A percentile compares a stretch with the other conserved stretches of the same genome.
phyloP scores from a whole-genome alignment of 202 grass and related monocot species.

The Setaria viridis region DNA sequence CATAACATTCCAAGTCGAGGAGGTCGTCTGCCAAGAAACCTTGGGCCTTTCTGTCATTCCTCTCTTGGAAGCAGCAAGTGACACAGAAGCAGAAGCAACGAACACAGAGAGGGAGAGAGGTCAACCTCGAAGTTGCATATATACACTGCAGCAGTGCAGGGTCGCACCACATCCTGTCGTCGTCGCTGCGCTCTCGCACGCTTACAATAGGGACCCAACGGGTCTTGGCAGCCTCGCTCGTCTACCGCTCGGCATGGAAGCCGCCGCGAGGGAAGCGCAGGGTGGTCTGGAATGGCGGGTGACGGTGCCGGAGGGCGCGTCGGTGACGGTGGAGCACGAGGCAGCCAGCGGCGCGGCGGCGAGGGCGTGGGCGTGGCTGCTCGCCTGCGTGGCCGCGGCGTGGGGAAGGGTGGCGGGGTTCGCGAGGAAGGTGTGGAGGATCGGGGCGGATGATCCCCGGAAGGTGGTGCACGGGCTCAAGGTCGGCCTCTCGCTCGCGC shows the following conservation, averaged over 20 bases:
- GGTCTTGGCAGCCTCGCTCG: slow-evolving; percentile 18
- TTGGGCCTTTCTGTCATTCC: slow-evolving; percentile 31
- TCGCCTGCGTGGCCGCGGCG: not conserved
- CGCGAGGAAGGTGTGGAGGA: slow-evolving; percentile 62
- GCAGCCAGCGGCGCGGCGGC: not conserved
- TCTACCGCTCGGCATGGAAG: slow-evolving; percentile 47
- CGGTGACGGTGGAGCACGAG: slow-evolving; percentile 59
- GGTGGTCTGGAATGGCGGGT: slow-evolving; percentile 75
- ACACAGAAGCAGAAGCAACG: slow-evolving; percentile 3
- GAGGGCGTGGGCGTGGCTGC: slow-evolving; percentile 53
- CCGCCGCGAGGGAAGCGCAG: slow-evolving; percentile 47
- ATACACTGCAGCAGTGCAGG: not conserved
- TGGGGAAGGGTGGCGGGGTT: slow-evolving; percentile 32
- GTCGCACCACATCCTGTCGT: not conserved
- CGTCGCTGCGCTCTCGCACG: not conserved
- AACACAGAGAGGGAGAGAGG: not conserved
- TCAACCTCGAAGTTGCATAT: slow-evolving; percentile 31
- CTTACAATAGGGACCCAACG: slow-evolving; percentile 57
- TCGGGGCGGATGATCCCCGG: slow-evolving; percentile 78
- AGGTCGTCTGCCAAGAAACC: slow-evolving; percentile 23
- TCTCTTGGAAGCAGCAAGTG: slow-evolving; percentile 31
- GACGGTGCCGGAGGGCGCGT: slow-evolving; percentile 70
- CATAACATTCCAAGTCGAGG: slow-evolving; percentile 45
- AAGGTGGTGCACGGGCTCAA: slow-evolving; percentile 76
- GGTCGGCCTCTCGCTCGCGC: slow-evolving; percentile 70